Evolutionary conservation across 768 basidiomycete species (phyloP).

Genomic region (Agrocybe praecox): DNA sequence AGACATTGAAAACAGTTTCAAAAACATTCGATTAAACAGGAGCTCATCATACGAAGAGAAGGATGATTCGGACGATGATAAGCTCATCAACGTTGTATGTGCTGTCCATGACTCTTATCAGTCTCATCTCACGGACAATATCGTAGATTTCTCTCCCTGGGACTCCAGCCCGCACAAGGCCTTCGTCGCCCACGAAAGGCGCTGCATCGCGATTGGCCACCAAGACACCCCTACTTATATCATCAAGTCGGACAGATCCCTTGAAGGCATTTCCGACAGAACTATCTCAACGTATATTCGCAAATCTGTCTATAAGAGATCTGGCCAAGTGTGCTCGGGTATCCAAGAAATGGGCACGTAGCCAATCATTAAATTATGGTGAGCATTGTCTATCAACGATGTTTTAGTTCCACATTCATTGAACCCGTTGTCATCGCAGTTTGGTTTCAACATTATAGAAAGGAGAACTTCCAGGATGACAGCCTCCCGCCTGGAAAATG

Average conservation of each 20-base stretch:
- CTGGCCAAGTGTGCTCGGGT: constrained; percentile 81
- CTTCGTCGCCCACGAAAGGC: constrained; percentile 53
- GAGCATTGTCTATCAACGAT: constrained; percentile 14
- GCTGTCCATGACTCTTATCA: not conserved
- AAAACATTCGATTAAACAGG: constrained; percentile 26
- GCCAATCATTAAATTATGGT: constrained; percentile 93
- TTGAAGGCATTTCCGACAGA: constrained; percentile 79
- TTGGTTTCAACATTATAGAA: constrained; percentile 92
- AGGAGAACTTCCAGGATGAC: constrained; percentile 83
- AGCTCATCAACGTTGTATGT: constrained; percentile 69
- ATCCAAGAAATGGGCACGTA: constrained; percentile 84
- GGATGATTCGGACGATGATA: constrained; percentile 67
- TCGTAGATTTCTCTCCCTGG: constrained; percentile 66
- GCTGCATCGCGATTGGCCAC: constrained; percentile 48
- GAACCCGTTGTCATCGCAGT: constrained; percentile 45
- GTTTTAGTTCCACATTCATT: constrained; percentile 4
- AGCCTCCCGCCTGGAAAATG: constrained; percentile 82
- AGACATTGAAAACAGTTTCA: constrained; percentile 39
- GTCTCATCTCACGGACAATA: constrained; percentile 9
- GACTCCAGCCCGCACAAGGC: constrained; percentile 67
- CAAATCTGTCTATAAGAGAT: constrained; percentile 58
- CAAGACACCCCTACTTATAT: constrained; percentile 49
- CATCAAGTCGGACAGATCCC: constrained; percentile 52
- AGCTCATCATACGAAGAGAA: constrained; percentile 33
- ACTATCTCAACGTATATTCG: constrained; percentile 78